Evolutionary conservation across 768 basidiomycete genomes (phyloP).

Genomic region (Tricholoma bakamatsutake): DNA sequence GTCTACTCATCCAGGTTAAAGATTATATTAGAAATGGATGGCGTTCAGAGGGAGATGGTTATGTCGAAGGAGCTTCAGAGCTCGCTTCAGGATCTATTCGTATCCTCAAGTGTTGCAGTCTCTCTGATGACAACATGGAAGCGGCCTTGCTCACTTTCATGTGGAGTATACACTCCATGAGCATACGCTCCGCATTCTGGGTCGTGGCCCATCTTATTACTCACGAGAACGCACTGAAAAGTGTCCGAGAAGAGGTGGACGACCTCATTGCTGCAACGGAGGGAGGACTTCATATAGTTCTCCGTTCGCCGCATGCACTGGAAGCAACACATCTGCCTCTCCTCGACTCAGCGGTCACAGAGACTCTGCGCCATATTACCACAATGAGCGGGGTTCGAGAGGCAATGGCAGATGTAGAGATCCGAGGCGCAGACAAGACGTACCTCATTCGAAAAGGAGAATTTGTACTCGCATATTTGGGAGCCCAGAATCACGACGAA

Average conservation of each 20-base stretch:
- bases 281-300: neutral
- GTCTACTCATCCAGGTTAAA: neutral
- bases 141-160: neutral
- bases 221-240: neutral
- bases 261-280: neutral
- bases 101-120: neutral
- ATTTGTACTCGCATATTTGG: neutral
- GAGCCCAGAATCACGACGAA: conserved; percentile 1
- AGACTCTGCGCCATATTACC: neutral
- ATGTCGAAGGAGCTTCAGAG: conserved; percentile 1
- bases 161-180: conserved; percentile 1
- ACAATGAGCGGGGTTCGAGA: neutral
- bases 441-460: conserved; percentile 1
- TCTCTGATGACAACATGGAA: neutral
- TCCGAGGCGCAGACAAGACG: neutral
- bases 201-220: conserved; percentile 1
- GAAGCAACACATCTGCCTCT: neutral
- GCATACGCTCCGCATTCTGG: neutral
- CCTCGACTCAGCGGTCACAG: neutral
- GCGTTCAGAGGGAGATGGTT: neutral
- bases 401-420: neutral
- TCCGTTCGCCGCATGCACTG: neutral
- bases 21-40: neutral
- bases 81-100: neutral
- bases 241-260: neutral